Evolutionary conservation across 2,329 filamentous ascomycete species (phyloP), one percentile per base, ranked within the genome.

Genomic region (Pleurostoma richardsiae): DNA sequence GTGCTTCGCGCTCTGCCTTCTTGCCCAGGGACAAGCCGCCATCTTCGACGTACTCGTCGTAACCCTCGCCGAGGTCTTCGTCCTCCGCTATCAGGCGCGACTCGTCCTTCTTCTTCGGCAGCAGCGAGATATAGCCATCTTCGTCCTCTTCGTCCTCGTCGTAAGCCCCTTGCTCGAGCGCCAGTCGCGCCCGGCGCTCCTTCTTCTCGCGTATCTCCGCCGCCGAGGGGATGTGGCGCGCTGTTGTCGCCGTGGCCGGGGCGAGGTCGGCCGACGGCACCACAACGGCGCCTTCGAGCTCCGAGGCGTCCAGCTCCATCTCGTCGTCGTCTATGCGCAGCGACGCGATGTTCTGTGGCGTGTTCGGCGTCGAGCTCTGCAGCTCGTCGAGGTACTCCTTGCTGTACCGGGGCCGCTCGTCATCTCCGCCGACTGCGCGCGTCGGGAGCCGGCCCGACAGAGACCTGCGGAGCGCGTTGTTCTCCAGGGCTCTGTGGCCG

Each of bases 201-300:
- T 96, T 97, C 71, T 91, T 95, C 67, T 95, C 91, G 29, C 79
- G 80, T 43, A 97, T 95, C 60, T 96, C 88, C 3, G 86, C 81
- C 51, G 91, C 86, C 2, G 86, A 90, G 3, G 92, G 83, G 52
- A 96, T 90, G 5, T 62, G 27, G 51, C 56, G 4, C 54, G 59
- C 58, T 30, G 69, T 64, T 44, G 54, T 40, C 54, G 42, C 56
- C 48, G 61, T 49, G 31, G 56, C 56, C 58, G 61, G 53, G 38
- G 64, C 52, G 46, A 76, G 64, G 7, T 79, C 67, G 48, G 55
- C 51, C 3, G 62, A 57, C 8, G 83, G 72, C 29, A 90, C 85
- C 26, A 91, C 77, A 46, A 82, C 62, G 19, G 82, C 82, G 3
- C 81, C 82, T 36, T 85, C 81, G 0, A 84, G 69, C 53, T 85